Evolutionary conservation across 768 basidiomycete species (phyloP).

Genomic region (Kwoniella heveanensis): DNA sequence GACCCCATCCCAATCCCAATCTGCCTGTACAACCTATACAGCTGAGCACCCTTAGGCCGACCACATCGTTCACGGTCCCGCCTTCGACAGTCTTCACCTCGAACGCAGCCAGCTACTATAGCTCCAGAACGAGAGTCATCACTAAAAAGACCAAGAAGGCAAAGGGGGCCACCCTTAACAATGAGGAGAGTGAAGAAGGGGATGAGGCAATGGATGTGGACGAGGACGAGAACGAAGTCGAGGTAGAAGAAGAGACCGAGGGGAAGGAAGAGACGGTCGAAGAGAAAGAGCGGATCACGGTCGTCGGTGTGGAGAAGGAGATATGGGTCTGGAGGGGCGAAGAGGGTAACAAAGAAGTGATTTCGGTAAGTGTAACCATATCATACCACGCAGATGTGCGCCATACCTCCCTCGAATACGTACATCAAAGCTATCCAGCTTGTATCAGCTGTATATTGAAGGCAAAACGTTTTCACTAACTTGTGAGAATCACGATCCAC

Average conservation of each 20-base stretch:
- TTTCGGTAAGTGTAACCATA: conserved; percentile 30
- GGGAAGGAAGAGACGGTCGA: conserved; percentile 23
- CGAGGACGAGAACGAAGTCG: conserved; percentile 14
- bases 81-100: conserved; percentile 48
- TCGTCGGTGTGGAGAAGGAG: conserved; percentile 27
- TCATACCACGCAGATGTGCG: no score
- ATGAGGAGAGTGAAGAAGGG: conserved; percentile 25
- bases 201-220: conserved; percentile 31
- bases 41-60: conserved; percentile 47
- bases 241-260: conserved; percentile 25
- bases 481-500: background rate
- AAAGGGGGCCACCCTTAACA: conserved; percentile 18
- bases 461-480: no score
- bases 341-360: conserved; percentile 36
- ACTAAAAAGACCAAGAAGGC: background rate
- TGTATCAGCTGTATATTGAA: no score
- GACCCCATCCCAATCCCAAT: background rate
- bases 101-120: conserved; percentile 41
- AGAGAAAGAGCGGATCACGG: conserved; percentile 16
- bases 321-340: conserved; percentile 54
- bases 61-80: conserved; percentile 52
- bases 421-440: no score
- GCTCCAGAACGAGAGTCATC: background rate
- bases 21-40: no score
- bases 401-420: no score